Evolutionary conservation across 2,329 filamentous ascomycete species (phyloP), one percentile per base, ranked within the genome.

Genomic region (Colletotrichum tabaci): DNA sequence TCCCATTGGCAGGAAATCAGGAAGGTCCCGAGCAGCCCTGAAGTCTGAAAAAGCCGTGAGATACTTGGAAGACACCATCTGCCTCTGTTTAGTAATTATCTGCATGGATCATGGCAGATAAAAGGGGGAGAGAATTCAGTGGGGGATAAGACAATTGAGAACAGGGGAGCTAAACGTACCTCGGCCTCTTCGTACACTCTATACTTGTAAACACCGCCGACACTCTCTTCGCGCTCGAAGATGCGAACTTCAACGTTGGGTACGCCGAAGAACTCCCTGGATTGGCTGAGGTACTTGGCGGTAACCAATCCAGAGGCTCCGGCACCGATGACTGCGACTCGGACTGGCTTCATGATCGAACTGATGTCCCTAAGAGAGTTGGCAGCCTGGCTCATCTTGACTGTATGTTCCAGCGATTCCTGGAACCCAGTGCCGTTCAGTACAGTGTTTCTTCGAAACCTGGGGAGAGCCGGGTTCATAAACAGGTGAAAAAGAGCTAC

Each of bases 1-100:
- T 9, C 78, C 73, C 0, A 82, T 80, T 2, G 80, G 81, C 9
- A 86, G 73, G 67, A 87, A 87, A 71, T 87, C 85, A 9, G 84
- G 82, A 1, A 80, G 80, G 12, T 84, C 80, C 1, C 77, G 61
- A 2, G 83, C 77, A 6, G 84, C 79, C 1, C 86, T 82, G 69
- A 85, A 85, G 73, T 87, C 86, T 1, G 86, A 87, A 72, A 87
- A 88, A 21, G 83, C 78, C 0, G 85, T 87, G 10, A 88, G 79
- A 53, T 86, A 85, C 72, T 86, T 86, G 3, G 85, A 87, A 1
- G 84, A 86, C 1, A 87, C 85, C 2, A 87, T 80, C 82, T 83
- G 52, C 15, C 15, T 4, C 3, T 18, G 1, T 2, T 52, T 15
- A 61, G 46, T 16, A 8, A 23, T 15, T 30, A 4, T 15, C 9